Conservation (phyloP, 2,329 filamentous ascomycete genomes). For the Thermomyces lanuginosus region DNA sequence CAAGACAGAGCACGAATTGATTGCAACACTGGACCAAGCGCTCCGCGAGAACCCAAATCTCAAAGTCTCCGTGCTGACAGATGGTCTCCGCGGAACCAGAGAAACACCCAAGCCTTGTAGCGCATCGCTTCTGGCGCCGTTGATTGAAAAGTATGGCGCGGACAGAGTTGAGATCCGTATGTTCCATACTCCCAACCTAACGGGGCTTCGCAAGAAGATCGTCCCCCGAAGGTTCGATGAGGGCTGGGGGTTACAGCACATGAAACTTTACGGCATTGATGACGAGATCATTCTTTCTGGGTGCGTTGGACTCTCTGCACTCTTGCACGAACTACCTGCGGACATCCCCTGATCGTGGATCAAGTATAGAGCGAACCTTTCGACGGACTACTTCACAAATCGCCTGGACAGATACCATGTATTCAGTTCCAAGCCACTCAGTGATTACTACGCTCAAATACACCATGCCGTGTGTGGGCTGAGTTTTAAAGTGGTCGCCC, state of each 20-base stretch:
- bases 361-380: conserved; percentile 67
- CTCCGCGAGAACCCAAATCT: conserved; percentile 59
- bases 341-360: too few species aligned
- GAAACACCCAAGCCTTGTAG: conserved; percentile 75
- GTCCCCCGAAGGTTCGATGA: conserved; percentile 88
- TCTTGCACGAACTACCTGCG: conserved; percentile 4
- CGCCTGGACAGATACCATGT: conserved; percentile 89
- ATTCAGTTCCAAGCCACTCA: conserved; percentile 62
- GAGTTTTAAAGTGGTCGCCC: conserved; percentile 61
- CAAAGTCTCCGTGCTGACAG: conserved; percentile 75
- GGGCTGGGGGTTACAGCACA: conserved; percentile 95
- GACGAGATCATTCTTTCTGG: conserved; percentile 91
- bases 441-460: conserved; percentile 65
- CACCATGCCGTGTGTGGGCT: conserved; percentile 63
- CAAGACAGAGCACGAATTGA: conserved; percentile 77
- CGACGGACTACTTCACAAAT: conserved; percentile 88
- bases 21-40: conserved; percentile 59
- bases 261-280: conserved; percentile 95
- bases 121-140: conserved; percentile 68
- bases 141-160: conserved; percentile 70
- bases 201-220: conserved; percentile 64
- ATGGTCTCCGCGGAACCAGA: conserved; percentile 76
- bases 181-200: conserved; percentile 95
- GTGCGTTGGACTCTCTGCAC: conserved; percentile 28
- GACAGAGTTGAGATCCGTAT: conserved; percentile 83